Evolutionary conservation across 176 grass and related monocot species (phyloP).

Genomic region (Eremochloa ophiuroides): DNA sequence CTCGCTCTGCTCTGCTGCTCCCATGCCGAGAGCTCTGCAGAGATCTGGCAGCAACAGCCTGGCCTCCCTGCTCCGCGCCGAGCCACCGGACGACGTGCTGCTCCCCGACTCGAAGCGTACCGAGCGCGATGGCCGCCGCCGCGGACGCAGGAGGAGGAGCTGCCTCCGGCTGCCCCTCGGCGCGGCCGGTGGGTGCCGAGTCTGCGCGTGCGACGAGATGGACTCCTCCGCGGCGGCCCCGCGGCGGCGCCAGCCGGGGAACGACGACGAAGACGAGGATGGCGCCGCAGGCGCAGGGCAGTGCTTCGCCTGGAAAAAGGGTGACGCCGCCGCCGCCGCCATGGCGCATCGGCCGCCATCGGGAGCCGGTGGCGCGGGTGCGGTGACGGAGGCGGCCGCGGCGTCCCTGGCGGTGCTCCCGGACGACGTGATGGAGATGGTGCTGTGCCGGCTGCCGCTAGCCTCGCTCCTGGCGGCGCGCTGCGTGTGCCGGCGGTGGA

Average conservation of each 20-base stretch:
- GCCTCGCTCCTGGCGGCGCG: slow-evolving; percentile 63
- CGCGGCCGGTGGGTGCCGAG: slow-evolving; percentile 60
- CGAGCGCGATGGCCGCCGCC: neutral
- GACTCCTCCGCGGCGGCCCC: slow-evolving; percentile 25
- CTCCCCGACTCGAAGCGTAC: slow-evolving; percentile 4
- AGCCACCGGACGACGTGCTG: neutral
- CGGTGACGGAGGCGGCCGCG: neutral
- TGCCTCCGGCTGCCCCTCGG: slow-evolving; percentile 58
- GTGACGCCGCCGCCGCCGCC: neutral
- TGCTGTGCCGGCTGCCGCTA: slow-evolving; percentile 64
- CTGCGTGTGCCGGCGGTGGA: slow-evolving; percentile 87
- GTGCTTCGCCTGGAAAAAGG: slow-evolving; percentile 54
- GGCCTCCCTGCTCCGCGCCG: slow-evolving; percentile 47
- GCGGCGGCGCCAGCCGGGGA: neutral
- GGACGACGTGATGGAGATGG: slow-evolving; percentile 83
- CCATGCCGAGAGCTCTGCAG: slow-evolving; percentile 23
- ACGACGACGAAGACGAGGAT: slow-evolving; percentile 5
- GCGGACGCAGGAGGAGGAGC: neutral
- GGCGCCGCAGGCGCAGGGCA: neutral
- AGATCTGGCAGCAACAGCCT: slow-evolving; percentile 67
- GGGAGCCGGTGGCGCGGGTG: neutral
- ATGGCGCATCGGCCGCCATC: neutral
- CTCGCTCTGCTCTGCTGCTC: neutral
- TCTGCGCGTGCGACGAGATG: slow-evolving; percentile 71
- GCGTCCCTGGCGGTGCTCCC: slow-evolving; percentile 40